Evolutionary conservation across 768 basidiomycete genomes (phyloP).

Genomic region (Tulasnella sp.): DNA sequence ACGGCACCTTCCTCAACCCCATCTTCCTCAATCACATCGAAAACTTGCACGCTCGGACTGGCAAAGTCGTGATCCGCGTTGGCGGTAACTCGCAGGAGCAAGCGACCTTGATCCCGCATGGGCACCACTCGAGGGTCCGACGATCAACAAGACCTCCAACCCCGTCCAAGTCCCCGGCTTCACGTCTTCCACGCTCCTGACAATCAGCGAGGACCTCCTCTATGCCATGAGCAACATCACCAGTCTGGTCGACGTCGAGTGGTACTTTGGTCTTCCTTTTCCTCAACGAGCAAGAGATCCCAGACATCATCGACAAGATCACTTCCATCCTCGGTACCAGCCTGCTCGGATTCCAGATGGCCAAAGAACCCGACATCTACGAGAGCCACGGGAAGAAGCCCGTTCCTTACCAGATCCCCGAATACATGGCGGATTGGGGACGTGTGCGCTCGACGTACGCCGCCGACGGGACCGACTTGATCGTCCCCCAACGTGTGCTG

Average conservation of each 20-base stretch:
- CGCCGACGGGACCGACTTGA: conserved; percentile 30
- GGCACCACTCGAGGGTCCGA: conserved; percentile 45
- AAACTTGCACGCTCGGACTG: conserved; percentile 56
- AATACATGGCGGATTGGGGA: conserved; percentile 34
- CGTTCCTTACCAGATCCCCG: conserved; percentile 32
- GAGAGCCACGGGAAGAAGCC: conserved; percentile 33
- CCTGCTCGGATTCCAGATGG: conserved; percentile 36
- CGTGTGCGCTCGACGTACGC: conserved; percentile 14
- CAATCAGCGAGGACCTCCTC: conserved; percentile 41
- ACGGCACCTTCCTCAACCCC: too few relatives aligned
- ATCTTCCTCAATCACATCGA: too few relatives aligned
- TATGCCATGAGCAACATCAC: conserved; percentile 39
- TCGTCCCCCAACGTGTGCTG: conserved; percentile 40
- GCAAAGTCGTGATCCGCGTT: conserved; percentile 59
- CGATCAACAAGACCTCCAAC: conserved; percentile 47
- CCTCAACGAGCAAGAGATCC: background rate
- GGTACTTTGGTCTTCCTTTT: conserved; percentile 40
- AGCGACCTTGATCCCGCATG: conserved; percentile 44
- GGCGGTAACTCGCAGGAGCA: conserved; percentile 80
- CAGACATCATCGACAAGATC: background rate
- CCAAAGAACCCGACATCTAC: conserved; percentile 71
- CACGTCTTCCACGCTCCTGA: conserved; percentile 43
- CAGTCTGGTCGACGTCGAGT: conserved; percentile 34
- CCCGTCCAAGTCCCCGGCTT: conserved; percentile 36
- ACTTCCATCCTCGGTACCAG: conserved; percentile 22